Evolutionary conservation across 2,329 filamentous ascomycete species (phyloP).

Genomic region (Teratosphaeria zuluensis): DNA sequence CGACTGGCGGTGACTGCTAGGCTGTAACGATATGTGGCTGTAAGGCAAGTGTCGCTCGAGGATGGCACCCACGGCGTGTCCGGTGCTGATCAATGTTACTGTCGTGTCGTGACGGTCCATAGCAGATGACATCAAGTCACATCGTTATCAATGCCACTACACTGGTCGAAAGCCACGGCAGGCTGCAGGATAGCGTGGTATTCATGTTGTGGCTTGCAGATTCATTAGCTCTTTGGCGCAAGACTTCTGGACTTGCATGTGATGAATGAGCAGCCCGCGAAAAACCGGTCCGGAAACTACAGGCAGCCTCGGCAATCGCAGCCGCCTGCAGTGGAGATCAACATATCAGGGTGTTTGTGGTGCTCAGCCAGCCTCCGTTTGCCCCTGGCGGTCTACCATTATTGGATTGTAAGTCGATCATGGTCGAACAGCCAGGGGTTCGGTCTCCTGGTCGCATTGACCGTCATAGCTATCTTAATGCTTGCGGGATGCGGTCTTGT

Average conservation of each 20-base stretch:
- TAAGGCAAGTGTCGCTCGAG: too few species aligned
- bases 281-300: neutral
- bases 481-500: neutral
- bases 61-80: too few species aligned
- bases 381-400: neutral
- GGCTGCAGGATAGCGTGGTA: neutral
- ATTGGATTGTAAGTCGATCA: neutral
- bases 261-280: neutral
- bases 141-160: neutral
- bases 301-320: neutral
- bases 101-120: too few species aligned
- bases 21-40: too few species aligned
- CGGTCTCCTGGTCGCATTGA: neutral
- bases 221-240: neutral
- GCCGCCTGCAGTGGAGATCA: neutral
- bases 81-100: too few species aligned
- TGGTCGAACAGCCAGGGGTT: too few species aligned
- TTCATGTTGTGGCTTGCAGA: neutral
- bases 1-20: too few species aligned
- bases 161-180: neutral
- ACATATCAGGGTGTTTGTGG: neutral
- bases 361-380: neutral
- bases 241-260: neutral
- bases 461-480: neutral
- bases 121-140: neutral